Base-by-base conservation (phyloP, 176 grass and related monocot species). In the Otatea glauca region DNA sequence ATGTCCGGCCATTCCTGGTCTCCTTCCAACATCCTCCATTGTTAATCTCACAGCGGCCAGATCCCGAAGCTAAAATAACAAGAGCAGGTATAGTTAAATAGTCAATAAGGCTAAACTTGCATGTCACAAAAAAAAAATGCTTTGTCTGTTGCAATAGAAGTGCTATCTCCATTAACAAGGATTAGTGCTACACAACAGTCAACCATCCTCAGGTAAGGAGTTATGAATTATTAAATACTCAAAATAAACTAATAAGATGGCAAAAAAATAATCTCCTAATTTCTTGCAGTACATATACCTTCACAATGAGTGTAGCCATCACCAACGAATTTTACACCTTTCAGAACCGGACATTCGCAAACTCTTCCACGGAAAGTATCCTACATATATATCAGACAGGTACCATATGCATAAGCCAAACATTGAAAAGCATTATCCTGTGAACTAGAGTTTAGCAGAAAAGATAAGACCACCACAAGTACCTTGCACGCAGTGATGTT, bases 401-500 rank as follows among this genome's bases (percentile, higher is more conserved):
- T 55, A 62, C 37, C 17, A 42, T 11, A 70, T 76, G 47, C 54
- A 86, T 68, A 59, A 42, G 51, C 34, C 85, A 58, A 88, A 79
- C 2, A 60, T 20, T 74, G 5, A 25, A 37, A 63, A 55, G 9
- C 32, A 71, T 78, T 27, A 70, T 44, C 24, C 21, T 4, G 27
- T 1, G n/a, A 81, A 20, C 50, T 47, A 72, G 13, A 67, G 11
- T 12, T 86, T 63, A 17, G 38, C 47, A 32, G 37, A 48, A 65
- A 73, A 84, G 72, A 81, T 78, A 64, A 73, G 37, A 89, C 16
- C 44, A 72, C 32, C 38, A 72, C 9, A 81, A 44, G 39, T 92
- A 99, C 96, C 93, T 94, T 99, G 96, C 96, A 99, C 79, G 96
- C 96, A 76, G 91, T 94, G 64, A 99, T 83, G 74, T 99, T 99